Evolutionary conservation across 441 rosid genomes (phyloP).

Genomic region (Bocquillonia castaneifolia): DNA sequence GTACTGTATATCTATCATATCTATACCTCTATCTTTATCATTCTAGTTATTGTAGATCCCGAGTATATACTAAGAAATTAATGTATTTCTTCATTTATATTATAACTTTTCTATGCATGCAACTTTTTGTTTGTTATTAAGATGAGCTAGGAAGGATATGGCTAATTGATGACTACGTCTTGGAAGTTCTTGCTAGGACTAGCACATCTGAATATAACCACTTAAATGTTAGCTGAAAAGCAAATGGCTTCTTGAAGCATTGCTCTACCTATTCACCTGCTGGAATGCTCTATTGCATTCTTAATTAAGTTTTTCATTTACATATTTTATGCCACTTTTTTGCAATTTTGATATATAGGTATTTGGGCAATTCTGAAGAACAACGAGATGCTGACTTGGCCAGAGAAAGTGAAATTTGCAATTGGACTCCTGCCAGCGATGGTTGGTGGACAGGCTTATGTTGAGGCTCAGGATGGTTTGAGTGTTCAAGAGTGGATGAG

Average conservation of each 20-base stretch:
- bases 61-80: neutral
- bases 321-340: neutral
- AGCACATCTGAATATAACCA: neutral
- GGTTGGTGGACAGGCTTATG: slow-evolving; percentile 85
- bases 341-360: slow-evolving; percentile 39
- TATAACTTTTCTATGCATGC: neutral
- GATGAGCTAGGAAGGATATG: neutral
- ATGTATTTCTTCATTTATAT: neutral
- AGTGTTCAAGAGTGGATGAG: slow-evolving; percentile 83
- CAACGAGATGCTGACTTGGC: slow-evolving; percentile 95
- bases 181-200: too few species aligned
- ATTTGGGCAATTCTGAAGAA: slow-evolving; percentile 87
- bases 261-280: neutral
- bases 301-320: neutral
- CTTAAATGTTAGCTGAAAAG: neutral
- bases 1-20: neutral
- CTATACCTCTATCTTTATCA: neutral
- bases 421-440: slow-evolving; percentile 92
- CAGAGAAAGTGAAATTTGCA: slow-evolving; percentile 91
- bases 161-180: too few species aligned
- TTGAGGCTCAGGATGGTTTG: slow-evolving; percentile 92
- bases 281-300: neutral
- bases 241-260: neutral
- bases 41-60: neutral
- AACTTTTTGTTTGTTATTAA: neutral